These are phyloP conservation scores for Mucor lusitanicus DNA, from an alignment of 371 early-diverging fungal species.

Conservation along the genomic window DNA sequence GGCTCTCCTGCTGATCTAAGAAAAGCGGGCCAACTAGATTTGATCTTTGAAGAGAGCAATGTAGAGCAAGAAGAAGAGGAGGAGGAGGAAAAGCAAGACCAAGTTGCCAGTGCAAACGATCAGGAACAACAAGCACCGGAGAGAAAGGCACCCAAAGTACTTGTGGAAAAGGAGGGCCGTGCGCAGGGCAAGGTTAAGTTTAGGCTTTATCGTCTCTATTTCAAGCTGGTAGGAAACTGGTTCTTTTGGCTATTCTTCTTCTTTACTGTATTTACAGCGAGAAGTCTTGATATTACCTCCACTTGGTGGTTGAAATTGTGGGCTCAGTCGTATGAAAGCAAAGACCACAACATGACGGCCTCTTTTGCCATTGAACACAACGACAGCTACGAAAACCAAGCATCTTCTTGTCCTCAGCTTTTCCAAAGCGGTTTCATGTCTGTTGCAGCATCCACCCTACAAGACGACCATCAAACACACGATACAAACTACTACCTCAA, in stretches of 20 bases:
- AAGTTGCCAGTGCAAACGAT: not conserved
- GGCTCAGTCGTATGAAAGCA: slow-evolving; percentile 38
- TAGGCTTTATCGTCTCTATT: slow-evolving; percentile 43
- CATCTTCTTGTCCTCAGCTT: not conserved
- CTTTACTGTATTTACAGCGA: slow-evolving; percentile 29
- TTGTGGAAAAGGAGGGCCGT: slow-evolving; percentile 36
- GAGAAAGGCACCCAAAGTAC: slow-evolving; percentile 18
- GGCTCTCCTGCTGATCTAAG: slow-evolving; percentile 52
- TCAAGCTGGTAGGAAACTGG: slow-evolving; percentile 38
- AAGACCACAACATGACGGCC: not conserved
- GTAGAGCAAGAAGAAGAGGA: not conserved
- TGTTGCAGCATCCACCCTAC: not conserved
- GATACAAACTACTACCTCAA: slow-evolving; percentile 30
- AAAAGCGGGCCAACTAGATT: slow-evolving; percentile 29
- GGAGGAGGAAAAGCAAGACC: not conserved
- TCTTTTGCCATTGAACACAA: not conserved
- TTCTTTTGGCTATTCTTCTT: slow-evolving; percentile 43
- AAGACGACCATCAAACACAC: not conserved
- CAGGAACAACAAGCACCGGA: slow-evolving; percentile 2
- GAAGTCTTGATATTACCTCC: slow-evolving; percentile 42
- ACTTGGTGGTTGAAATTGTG: slow-evolving; percentile 55
- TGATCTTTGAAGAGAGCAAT: slow-evolving; percentile 12
- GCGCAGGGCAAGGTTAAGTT: slow-evolving; percentile 46
- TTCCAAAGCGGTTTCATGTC: not conserved
- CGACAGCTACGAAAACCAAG: not conserved